These are phyloP conservation scores for Uronychia binucleata DNA, from an alignment of 73 alveolate species.

Conservation along the genomic window DNA sequence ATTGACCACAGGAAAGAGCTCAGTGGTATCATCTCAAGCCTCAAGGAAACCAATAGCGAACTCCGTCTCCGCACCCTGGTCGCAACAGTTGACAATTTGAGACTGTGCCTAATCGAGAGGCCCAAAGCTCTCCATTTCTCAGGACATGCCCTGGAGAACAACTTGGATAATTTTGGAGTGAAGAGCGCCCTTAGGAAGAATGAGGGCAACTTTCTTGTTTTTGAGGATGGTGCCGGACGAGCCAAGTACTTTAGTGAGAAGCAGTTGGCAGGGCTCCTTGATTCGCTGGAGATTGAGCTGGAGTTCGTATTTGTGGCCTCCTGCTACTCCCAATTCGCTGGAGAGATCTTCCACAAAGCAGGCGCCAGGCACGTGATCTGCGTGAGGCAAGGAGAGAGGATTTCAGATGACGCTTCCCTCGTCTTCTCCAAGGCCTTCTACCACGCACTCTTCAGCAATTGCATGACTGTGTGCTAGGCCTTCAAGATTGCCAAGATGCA, in stretches of 20 bases:
- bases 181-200: constrained; percentile 18
- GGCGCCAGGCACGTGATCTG: constrained; percentile 74
- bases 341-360: constrained; percentile 58
- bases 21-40: not conserved
- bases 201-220: constrained; percentile 55
- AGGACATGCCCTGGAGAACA: constrained; percentile 60
- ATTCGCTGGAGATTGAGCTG: constrained; percentile 1
- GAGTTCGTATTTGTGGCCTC: constrained; percentile 70
- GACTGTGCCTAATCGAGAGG: constrained; percentile 20
- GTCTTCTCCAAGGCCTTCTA: constrained; percentile 49
- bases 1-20: constrained; percentile 13
- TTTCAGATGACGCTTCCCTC: constrained; percentile 52
- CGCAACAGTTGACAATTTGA: constrained; percentile 54
- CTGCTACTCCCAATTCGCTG: constrained; percentile 63
- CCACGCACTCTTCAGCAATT: constrained; percentile 47
- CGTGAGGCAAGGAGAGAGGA: constrained; percentile 28
- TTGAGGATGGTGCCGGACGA: constrained; percentile 54
- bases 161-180: constrained; percentile 36
- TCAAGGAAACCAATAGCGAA: not conserved
- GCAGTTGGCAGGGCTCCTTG: constrained; percentile 11
- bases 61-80: constrained; percentile 24
- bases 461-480: constrained; percentile 56
- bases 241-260: constrained; percentile 40
- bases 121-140: constrained; percentile 67
- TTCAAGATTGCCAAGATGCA: constrained; percentile 49